Evolutionary conservation across 768 basidiomycete species (phyloP), one percentile per base, ranked within the genome.

Genomic region (Dacryopinax spathularia): DNA sequence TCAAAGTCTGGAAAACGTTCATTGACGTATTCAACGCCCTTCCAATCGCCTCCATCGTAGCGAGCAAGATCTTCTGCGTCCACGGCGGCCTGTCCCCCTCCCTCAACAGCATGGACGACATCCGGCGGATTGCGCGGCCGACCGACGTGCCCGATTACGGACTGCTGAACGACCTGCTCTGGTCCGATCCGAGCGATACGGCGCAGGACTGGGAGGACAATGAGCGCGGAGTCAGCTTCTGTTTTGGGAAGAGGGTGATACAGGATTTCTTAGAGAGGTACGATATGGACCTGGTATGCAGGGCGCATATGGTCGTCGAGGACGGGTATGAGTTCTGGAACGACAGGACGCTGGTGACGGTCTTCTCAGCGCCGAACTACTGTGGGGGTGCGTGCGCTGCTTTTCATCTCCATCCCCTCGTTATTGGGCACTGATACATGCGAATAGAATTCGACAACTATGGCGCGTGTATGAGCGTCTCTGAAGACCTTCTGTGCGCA

Each of bases 301-400:
- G 96, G 60, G 96, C 96, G 60, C 96, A 99, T 76, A 98, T 98
- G 96, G 96, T 99, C 44, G 96, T 99, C 66, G 96, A 99, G 74
- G 91, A 94, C 71, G 95, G 95, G 7, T 97, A 98, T 72, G 96
- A 99, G 78, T 99, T 99, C 72, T 99, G 96, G 91, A 97, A 98
- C 70, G 96, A 99, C 71, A 84, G 96, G 68, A 97, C 96, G 59
- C 77, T 99, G 68, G 96, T 99, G 62, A 99, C 96, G 0, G 93
- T 99, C 63, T 99, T 99, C 76, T 95, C 92, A 69, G 96, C 96
- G 59, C 96, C 96, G 22, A 96, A 96, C 70, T 93, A 92, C 69
- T 93, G 91, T 72, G 91, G 91, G 75, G 91, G 93, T 95, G 69
- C 75, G 89, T 80, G 36, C 22, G 60, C n/a, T 20, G 62, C 31